Conservation (phyloP, 345 rosid species). For the Leavenworthia alabamica region DNA sequence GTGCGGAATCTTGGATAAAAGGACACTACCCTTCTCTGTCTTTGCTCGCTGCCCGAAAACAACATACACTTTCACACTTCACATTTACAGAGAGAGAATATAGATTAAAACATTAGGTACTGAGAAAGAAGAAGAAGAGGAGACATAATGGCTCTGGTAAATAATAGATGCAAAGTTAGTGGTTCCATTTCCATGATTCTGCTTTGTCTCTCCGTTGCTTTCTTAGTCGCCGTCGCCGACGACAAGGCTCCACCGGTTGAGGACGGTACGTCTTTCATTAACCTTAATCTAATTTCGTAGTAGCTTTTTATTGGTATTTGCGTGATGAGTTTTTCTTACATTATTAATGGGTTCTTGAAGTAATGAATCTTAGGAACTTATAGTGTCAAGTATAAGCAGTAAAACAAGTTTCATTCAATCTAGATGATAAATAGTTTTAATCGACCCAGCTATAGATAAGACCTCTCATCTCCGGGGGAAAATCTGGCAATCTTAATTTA, state of each 20-base stretch:
- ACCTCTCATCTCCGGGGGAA: background rate
- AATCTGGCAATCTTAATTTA: background rate
- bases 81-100: constrained; percentile 19
- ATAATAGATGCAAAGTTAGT: constrained; percentile 33
- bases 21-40: constrained; percentile 29
- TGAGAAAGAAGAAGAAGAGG: background rate
- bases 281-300: background rate
- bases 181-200: constrained; percentile 39
- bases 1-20: constrained; percentile 51
- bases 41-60: constrained; percentile 30
- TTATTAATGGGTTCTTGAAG: constrained; percentile 15
- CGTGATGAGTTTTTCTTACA: background rate
- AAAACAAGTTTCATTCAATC: background rate
- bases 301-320: background rate
- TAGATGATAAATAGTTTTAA: background rate
- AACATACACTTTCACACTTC: constrained; percentile 29
- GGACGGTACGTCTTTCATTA: constrained; percentile 49
- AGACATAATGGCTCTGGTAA: constrained; percentile 34
- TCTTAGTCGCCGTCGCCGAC: constrained; percentile 35
- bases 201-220: constrained; percentile 25
- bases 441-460: background rate
- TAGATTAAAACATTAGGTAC: background rate
- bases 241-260: constrained; percentile 39
- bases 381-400: background rate
- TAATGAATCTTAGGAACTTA: background rate